Base-by-base conservation (phyloP, 129 eudicot genomes). In the Saposhnikovia divaricata region DNA sequence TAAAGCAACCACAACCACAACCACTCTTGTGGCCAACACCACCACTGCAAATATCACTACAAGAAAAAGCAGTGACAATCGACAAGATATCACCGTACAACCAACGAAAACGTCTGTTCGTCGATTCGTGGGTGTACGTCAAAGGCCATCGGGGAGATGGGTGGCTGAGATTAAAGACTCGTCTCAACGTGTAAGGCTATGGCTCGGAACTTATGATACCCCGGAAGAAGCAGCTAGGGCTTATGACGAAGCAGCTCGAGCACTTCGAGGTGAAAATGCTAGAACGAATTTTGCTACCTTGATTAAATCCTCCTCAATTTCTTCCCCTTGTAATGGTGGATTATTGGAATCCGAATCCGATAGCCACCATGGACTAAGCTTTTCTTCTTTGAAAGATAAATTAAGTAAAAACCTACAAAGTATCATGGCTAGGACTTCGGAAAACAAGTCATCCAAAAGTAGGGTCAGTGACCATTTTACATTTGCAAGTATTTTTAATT, bases 111-210 rank as follows among this genome's bases (percentile, higher is more conserved):
- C 89, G 21, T 61, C 59, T 3, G 45, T 38, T 5, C 85, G 91
- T 8, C 85, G 87, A 77, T 92, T 89, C 25, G 92, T 92, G 0
- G 94, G 97, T 16, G 97, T 92, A 9, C 86, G 97, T 21, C 97
- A 92, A 66, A 78, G 97, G 79, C 97, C 97, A 0, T 89, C 97
- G 0, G 97, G 97, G 19, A 83, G 97, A 37, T 92, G 97, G 97
- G 97, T 92, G 9, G 97, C 97, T 2, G 97, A 92, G 85, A 92
- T 92, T 65, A 92, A 92, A 76, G 97, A 89, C 81, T 92, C 97
- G 5, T 90, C 95, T 12, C 97, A 88, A 63, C 84, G 91, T n/a
- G 91, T 90, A 14, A 77, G 95, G 75, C 51, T 90, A 44, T 90
- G 97, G 97, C 91, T 92, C 0, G 97, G 97, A 76, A 92, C 97